Percentiles rank a stretch among this genome's conserved stretches.
phyloP scores from a whole-genome alignment of 768 basidiomycete genomes.

The Cytidiella melzeri region DNA sequence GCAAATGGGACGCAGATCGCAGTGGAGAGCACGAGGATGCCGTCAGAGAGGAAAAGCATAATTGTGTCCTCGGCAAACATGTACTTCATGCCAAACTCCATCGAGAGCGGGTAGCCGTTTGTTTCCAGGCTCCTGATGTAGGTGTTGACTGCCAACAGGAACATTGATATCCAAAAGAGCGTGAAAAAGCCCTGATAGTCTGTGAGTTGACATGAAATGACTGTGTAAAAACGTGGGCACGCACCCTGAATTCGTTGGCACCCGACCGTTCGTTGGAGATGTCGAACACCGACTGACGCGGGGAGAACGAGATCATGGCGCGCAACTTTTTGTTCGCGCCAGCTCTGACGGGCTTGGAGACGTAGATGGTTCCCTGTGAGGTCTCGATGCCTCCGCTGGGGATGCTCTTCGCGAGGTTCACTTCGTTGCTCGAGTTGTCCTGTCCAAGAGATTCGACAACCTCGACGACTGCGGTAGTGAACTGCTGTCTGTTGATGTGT shows the following conservation, averaged over 20 bases:
- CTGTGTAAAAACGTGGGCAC: constrained; percentile 14
- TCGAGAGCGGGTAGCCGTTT: constrained; percentile 71
- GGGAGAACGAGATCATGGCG: constrained; percentile 80
- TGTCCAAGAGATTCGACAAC: constrained; percentile 1
- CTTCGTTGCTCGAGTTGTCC: not conserved
- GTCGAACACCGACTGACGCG: constrained; percentile 83
- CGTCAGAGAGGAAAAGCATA: constrained; percentile 80
- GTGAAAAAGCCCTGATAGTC: constrained; percentile 78
- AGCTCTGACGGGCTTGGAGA: constrained; percentile 73
- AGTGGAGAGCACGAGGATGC: constrained; percentile 70
- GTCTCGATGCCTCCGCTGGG: constrained; percentile 37
- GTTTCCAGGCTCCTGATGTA: constrained; percentile 72
- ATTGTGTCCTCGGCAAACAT: constrained; percentile 85
- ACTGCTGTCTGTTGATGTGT: not conserved
- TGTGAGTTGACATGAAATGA: not conserved
- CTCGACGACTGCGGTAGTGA: constrained; percentile 10
- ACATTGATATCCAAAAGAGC: constrained; percentile 90
- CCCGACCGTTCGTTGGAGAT: constrained; percentile 66
- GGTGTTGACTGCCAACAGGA: constrained; percentile 72
- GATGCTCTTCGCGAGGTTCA: constrained; percentile 5
- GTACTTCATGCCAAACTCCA: constrained; percentile 59
- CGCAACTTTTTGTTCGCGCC: constrained; percentile 70
- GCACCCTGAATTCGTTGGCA: constrained; percentile 80
- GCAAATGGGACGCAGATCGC: constrained; percentile 80
- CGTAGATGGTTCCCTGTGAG: constrained; percentile 60